Base-by-base conservation (phyloP, 2,329 filamentous ascomycete genomes). In the Rosellinia necatrix region DNA sequence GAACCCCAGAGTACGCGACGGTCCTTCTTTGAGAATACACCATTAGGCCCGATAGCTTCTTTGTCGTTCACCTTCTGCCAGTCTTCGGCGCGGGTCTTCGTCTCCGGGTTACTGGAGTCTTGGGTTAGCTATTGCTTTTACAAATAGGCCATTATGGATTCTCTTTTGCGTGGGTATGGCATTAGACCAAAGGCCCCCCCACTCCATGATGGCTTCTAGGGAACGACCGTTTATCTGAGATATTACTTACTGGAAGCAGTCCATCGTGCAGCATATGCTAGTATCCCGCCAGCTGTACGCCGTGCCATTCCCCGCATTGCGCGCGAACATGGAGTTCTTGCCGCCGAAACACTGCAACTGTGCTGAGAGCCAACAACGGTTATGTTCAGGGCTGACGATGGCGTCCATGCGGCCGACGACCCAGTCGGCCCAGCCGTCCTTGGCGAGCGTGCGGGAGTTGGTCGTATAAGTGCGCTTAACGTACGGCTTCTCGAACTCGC, bases 401-500 rank as follows among this genome's bases (percentile, higher is more conserved):
- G 68, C 64, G 48, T 78, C 69, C 59, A 78, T 72, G 22, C 74
- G 70, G 1, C 63, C 61, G 2, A 69, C 66, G 1, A 75, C 68
- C 68, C 71, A 74, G 7, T 72, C 62, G 6, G 73, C 69, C 77
- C 76, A 80, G 3, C 68, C 67, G 43, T 76, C 72, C 30, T 67
- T 68, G 0, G 49, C 63, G 7, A 80, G 72, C 1, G 72, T 75
- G 17, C 64, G 74, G 10, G 76, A 78, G 8, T 70, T 71, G 17
- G 77, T 80, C 17, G 70, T 46, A 52, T 78, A 77, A 2, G 76
- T 77, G 6, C 76, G 72, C 69, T 80, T 80, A 43, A 75, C 71
- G 51, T 80, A 81, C 0, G 78, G 78, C 19, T 76, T 72, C 24
- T 78, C 72, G 53, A 79, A 81, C 61, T 80, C 77, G 32, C 77